Evolutionary conservation across 441 rosid genomes (phyloP).

Genomic region (Gossypium gossypioides): DNA sequence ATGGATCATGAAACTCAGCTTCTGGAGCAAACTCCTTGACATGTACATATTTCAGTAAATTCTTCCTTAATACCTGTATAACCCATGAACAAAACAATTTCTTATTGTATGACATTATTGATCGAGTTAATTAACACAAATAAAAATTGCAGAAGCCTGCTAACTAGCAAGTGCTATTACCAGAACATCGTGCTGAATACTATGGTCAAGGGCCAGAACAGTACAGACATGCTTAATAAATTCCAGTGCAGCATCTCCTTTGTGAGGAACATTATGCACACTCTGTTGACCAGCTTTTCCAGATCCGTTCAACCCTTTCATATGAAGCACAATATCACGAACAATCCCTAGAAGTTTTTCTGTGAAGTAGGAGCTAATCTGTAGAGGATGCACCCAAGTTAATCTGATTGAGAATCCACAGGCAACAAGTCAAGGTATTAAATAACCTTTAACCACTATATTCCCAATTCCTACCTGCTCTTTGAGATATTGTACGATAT

Average conservation of each 20-base stretch:
- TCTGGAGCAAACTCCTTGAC: slow-evolving; percentile 81
- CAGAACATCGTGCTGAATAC: slow-evolving; percentile 80
- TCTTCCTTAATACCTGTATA: slow-evolving; percentile 70
- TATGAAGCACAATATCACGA: slow-evolving; percentile 50
- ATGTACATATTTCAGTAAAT: slow-evolving; percentile 63
- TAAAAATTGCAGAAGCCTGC: neutral
- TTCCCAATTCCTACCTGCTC: slow-evolving; percentile 45
- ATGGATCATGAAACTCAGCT: slow-evolving; percentile 67
- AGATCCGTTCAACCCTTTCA: slow-evolving; percentile 42
- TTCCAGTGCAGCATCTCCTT: slow-evolving; percentile 62
- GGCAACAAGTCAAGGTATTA: slow-evolving; percentile 1
- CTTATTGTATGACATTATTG: neutral
- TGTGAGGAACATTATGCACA: slow-evolving; percentile 24
- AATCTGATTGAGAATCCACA: slow-evolving; percentile 10
- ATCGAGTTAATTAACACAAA: neutral
- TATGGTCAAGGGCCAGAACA: slow-evolving; percentile 75
- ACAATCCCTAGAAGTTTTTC: slow-evolving; percentile 62
- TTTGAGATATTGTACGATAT: slow-evolving; percentile 54
- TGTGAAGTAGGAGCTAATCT: slow-evolving; percentile 65
- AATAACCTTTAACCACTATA: slow-evolving; percentile 7
- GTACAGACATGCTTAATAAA: slow-evolving; percentile 72
- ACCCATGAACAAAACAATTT: neutral
- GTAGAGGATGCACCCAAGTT: slow-evolving; percentile 18
- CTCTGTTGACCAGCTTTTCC: slow-evolving; percentile 23
- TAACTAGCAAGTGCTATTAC: slow-evolving; percentile 22